Percentiles rank a stretch among this genome's conserved stretches.
Conservation (phyloP, 2,329 filamentous ascomycete genomes). For the Pestalotiopsis sp. region DNA sequence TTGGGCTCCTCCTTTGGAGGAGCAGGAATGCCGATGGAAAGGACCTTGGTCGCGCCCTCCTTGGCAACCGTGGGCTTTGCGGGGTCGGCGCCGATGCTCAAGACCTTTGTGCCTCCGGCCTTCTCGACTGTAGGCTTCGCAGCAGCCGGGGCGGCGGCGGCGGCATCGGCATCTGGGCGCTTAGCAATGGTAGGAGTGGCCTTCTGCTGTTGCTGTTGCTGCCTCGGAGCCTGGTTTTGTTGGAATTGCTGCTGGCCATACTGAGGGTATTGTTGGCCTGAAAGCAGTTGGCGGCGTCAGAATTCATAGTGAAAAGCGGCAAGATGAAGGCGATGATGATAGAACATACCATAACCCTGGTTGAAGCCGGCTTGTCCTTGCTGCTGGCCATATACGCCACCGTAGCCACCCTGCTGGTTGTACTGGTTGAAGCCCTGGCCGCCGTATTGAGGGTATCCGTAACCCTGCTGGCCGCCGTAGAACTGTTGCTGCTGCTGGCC, state of each 20-base stretch:
- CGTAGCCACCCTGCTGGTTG: conserved; percentile 39
- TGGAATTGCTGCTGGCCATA: conserved; percentile 50
- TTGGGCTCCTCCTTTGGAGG: conserved; percentile 60
- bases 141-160: conserved; percentile 45
- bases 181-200: conserved; percentile 64
- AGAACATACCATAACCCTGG: conserved; percentile 41
- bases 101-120: conserved; percentile 63
- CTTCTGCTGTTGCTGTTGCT: conserved; percentile 47
- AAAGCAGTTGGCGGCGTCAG: conserved; percentile 20
- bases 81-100: conserved; percentile 62
- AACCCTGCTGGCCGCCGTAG: conserved; percentile 47
- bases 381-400: conserved; percentile 46
- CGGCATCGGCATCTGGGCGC: conserved; percentile 52
- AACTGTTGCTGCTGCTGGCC: conserved; percentile 61
- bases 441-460: conserved; percentile 57
- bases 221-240: conserved; percentile 42
- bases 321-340: neutral
- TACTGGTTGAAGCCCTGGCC: conserved; percentile 47
- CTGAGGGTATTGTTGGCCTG: conserved; percentile 55
- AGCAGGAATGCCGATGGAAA: conserved; percentile 68
- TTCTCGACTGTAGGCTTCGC: conserved; percentile 55
- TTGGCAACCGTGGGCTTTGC: conserved; percentile 51
- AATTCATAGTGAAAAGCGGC: conserved; percentile 19
- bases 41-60: conserved; percentile 58
- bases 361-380: conserved; percentile 38